Evolutionary conservation across 2,329 filamentous ascomycete species (phyloP).

Genomic region (Paecilomyces sp.): DNA sequence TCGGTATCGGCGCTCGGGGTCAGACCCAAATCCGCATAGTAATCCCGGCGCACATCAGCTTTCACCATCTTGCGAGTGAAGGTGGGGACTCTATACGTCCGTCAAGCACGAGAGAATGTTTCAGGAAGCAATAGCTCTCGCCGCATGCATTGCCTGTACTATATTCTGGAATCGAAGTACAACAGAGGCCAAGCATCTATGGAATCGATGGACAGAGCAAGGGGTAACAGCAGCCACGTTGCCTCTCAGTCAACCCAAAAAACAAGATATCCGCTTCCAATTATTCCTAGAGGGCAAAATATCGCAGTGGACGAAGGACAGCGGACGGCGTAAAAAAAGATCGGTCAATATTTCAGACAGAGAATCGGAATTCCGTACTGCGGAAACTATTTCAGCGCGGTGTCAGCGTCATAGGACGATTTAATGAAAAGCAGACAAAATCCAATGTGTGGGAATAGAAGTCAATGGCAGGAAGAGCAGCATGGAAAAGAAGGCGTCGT

Average conservation of each 20-base stretch:
- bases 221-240: not conserved
- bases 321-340: not conserved
- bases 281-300: not conserved
- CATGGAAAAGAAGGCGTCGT: not conserved
- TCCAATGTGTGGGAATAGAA: not conserved
- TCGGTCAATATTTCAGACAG: not conserved
- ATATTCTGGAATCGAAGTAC: not conserved
- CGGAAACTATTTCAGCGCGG: not conserved
- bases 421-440: not conserved
- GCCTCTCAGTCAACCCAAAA: not conserved
- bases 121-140: not conserved
- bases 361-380: not conserved
- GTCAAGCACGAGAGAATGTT: constrained; percentile 1
- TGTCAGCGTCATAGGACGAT: not conserved
- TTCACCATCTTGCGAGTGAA: constrained; percentile 54
- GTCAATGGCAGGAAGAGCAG: not conserved
- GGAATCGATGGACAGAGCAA: not conserved
- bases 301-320: not conserved
- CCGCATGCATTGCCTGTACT: not conserved
- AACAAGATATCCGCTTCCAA: not conserved
- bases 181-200: not conserved
- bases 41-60: constrained; percentile 63
- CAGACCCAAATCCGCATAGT: constrained; percentile 78
- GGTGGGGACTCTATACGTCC: constrained; percentile 5
- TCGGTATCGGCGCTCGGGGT: constrained; percentile 58